Base-by-base conservation (phyloP, 2,329 filamentous ascomycete genomes). In the Neofusicoccum laricinum region DNA sequence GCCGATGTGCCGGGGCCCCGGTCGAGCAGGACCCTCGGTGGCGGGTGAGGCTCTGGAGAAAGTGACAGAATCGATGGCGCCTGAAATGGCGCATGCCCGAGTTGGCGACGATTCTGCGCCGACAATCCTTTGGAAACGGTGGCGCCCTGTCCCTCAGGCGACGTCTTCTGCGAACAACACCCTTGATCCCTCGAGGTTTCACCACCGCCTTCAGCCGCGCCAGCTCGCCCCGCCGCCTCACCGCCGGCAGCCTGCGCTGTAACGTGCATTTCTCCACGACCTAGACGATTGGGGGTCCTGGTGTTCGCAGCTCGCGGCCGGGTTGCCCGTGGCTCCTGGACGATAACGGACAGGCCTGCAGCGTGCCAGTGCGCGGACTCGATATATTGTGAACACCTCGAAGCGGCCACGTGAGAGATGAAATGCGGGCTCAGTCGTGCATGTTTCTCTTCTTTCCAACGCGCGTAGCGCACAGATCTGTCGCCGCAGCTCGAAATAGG, bases 51-150 rank as follows among this genome's bases (percentile, higher is more conserved):
- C 36, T 45, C 46, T 43, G n/a, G 61, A 6, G 36, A 63, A 63
- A 53, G 34, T 63, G 61, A 63, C 40, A 63, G 61, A 63, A 46
- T 21, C 34, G 34, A 48, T 50, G 30, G 25, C 32, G 25, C 25
- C 43, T 41, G 36, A 57, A 51, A 51, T 51, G 51, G 58, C 46
- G 58, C 58, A 62, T 62, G 48, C 61, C 48, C 48, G 50, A 63
- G 41, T 63, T 53, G 48, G 61, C 50, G 48, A 63, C 48, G 61
- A 63, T 55, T 63, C 61, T 63, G 61, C 61, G 61, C 48, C 48
- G 25, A 34, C 32, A 51, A 55, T 53, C 61, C 61, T 63, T 63
- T 51, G 48, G 61, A 51, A 63, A 63, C 61, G 48, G 61, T 63
- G 61, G 61, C 61, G 61, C 32, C 46, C 34, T 53, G 36, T 21